Evolutionary conservation across 192 early-diverging fungal genomes (phyloP).

Genomic region (Backusella australiensis): DNA sequence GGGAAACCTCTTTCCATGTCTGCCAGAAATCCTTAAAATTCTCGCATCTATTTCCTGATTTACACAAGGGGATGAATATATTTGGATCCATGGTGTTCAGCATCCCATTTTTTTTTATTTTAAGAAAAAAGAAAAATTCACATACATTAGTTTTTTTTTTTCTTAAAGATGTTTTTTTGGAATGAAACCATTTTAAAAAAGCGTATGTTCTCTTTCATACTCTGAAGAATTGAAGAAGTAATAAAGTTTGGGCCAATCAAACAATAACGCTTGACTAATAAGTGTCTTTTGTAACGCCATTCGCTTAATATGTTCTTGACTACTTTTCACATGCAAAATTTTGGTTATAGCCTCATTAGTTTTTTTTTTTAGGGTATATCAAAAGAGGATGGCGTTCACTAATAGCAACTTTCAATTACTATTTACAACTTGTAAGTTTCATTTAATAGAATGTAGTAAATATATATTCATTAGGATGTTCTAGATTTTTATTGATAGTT

Average conservation of each 20-base stretch:
- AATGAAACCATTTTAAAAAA: background rate
- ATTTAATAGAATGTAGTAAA: too few species aligned
- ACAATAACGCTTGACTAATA: background rate
- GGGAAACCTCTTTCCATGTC: background rate
- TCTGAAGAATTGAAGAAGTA: background rate
- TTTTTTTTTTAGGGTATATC: background rate
- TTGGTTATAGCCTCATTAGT: background rate
- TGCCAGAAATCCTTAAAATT: background rate
- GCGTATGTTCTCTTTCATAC: background rate
- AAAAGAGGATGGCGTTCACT: background rate
- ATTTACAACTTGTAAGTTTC: too few species aligned
- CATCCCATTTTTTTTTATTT: background rate
- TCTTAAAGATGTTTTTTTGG: background rate
- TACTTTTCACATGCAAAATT: background rate
- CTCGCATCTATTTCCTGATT: slow-evolving; percentile 1
- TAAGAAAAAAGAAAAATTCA: background rate
- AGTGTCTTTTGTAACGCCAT: background rate
- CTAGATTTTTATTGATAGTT: too few species aligned
- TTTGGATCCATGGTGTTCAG: background rate
- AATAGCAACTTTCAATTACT: too few species aligned
- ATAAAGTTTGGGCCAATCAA: background rate
- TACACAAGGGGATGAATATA: background rate
- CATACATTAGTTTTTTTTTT: background rate
- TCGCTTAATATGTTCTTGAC: background rate
- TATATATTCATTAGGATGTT: too few species aligned